These are phyloP conservation scores for Holtermannia corniformis DNA, from an alignment of 768 basidiomycete genomes.

Conservation along the genomic window DNA sequence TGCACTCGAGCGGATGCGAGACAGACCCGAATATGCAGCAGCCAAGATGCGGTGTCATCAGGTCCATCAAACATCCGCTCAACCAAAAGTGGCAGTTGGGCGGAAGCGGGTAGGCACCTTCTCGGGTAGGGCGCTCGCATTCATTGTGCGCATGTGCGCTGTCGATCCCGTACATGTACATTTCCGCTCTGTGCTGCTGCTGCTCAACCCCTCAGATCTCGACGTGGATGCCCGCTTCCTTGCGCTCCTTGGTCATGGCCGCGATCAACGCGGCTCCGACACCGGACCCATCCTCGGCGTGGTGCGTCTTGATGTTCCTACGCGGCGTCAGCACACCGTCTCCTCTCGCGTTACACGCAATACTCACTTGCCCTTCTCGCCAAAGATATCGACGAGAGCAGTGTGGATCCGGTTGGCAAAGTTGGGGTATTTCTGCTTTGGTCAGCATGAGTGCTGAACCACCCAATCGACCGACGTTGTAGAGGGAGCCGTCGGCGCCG, in stretches of 20 bases:
- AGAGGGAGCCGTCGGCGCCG: constrained; percentile 69
- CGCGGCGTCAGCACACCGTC: neutral
- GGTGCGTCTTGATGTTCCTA: constrained; percentile 65
- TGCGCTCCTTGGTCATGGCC: constrained; percentile 81
- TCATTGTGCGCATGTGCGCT: no score
- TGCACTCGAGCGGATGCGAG: no score
- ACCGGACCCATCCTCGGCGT: constrained; percentile 84
- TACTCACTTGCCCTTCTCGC: constrained; percentile 81
- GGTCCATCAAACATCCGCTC: no score
- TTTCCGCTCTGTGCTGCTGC: no score
- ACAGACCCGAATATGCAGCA: no score
- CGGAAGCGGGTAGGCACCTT: no score
- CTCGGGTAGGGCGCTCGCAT: no score
- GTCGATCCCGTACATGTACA: no score
- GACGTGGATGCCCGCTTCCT: constrained; percentile 50
- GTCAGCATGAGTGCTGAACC: neutral
- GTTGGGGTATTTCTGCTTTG: constrained; percentile 81
- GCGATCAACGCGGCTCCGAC: constrained; percentile 97
- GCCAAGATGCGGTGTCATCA: no score
- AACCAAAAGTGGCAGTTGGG: no score
- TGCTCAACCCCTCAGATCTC: constrained; percentile 41
- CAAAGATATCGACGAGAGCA: constrained; percentile 87
- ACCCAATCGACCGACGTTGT: constrained; percentile 57
- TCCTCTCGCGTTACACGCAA: neutral
- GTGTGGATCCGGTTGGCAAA: constrained; percentile 89